phyloP scores from a whole-genome alignment of 306 rosid species.

The Aeschynomene evenia region DNA sequence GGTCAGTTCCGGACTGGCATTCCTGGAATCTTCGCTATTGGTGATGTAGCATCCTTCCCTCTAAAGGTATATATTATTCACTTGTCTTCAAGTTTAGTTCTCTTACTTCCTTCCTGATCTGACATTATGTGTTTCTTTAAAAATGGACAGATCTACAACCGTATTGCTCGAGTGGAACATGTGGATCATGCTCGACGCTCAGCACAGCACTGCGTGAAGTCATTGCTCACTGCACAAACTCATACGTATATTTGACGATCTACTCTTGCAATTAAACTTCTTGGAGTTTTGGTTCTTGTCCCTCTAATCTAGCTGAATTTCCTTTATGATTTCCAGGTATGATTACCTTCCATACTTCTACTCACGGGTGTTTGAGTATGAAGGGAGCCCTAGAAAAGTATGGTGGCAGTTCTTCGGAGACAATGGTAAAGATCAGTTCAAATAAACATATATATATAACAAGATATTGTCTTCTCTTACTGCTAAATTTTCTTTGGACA shows the following conservation, averaged over 20 bases:
- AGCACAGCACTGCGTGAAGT: constrained; percentile 78
- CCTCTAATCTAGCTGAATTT: constrained; percentile 16
- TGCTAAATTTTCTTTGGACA: constrained; percentile 38
- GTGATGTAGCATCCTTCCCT: constrained; percentile 91
- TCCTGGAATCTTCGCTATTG: constrained; percentile 88
- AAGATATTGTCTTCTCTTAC: neutral
- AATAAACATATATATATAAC: neutral
- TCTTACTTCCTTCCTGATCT: neutral
- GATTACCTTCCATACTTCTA: constrained; percentile 95
- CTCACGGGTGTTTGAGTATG: constrained; percentile 91
- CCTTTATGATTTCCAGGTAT: constrained; percentile 53
- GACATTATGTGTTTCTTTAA: constrained; percentile 18
- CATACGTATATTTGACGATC: constrained; percentile 47
- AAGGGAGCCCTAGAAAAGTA: constrained; percentile 84
- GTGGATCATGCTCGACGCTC: constrained; percentile 98
- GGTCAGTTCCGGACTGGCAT: constrained; percentile 73
- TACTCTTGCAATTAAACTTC: constrained; percentile 15
- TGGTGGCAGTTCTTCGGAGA: constrained; percentile 99
- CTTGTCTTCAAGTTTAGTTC: constrained; percentile 21
- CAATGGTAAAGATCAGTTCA: constrained; percentile 52
- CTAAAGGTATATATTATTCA: constrained; percentile 56
- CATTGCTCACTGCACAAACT: constrained; percentile 76
- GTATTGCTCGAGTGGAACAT: constrained; percentile 79
- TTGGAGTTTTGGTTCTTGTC: neutral
- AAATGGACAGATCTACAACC: constrained; percentile 69